Evolutionary conservation across 2,329 filamentous ascomycete genomes (phyloP), one percentile per base, ranked within the genome.

Genomic region (Colletotrichum echinochloae): DNA sequence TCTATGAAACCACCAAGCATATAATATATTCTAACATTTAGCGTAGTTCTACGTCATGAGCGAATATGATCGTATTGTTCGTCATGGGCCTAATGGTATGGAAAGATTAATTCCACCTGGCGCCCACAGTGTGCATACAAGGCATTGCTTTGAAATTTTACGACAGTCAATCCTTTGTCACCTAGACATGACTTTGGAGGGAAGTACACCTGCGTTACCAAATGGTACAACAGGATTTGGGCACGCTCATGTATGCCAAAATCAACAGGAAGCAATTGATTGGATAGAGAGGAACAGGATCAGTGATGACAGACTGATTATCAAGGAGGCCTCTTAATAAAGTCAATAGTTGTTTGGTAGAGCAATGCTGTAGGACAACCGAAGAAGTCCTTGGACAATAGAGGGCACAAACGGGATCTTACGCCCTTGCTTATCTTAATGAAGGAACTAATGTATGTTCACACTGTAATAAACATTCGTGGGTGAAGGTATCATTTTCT

Each of bases 1-100:
- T 12, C 9, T 11, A n/a, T n/a, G n/a, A 3, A 5, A 1, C 5
- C 1, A 14, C 14, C 18, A 11, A 5, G 12, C 46, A 1, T n/a
- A 14, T 4, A 12, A 5, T 16, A 3, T 48, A 2, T 48, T 49
- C 46, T 49, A 16, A 49, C 23, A 2, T 28, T 1, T 26, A 6
- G 2, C 2, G 6, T 16, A 49, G 23, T 49, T 49, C 5, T 28
- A 49, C 23, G 46, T 49, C 5, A 49, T 49, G 46, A 28, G 23
- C 46, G 46, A 49, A 4, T 49, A 49, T 18, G 46, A 16, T 6
- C 12, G 46, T 28, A 49, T 49, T 49, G 46, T 49, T 18, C 46
- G 46, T 6, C 3, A 48, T 12, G n/a, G 44, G 8, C 44, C 20
- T 14, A 48, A 48, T 23, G 44, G n/a, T 3, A 7, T 23, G n/a